Evolutionary conservation across 1,139 yeast species (phyloP), one percentile per base, ranked within the genome.

Genomic region (Blastobotrys indianensis): DNA sequence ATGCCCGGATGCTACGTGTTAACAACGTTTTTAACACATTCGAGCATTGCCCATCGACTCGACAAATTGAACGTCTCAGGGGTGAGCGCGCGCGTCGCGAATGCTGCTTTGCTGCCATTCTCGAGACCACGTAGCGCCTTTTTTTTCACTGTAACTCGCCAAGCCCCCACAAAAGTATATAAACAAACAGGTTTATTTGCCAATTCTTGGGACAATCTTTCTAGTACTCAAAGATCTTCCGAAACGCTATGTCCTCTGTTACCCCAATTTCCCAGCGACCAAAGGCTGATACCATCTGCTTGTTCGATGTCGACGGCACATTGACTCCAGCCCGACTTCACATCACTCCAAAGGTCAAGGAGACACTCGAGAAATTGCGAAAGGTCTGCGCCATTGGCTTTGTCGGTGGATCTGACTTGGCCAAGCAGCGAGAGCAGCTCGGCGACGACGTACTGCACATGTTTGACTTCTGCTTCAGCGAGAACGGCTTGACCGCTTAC

Each of bases 301-400:
- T 92, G 54, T 92, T 92, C 70, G 99, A 92, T 64, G 99, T 92
- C 57, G 99, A 92, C 66, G 98, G 97, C 57, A 92, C 99, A 49
- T 77, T 92, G 68, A 92, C 98, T 40, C 98, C 97, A 56, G 97
- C 98, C 51, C 85, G 99, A 75, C 80, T 85, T 66, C 70, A 50
- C 42, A 72, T 86, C 61, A 82, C 95, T 41, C 84, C 80, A 47
- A 95, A 88, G 69, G 85, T 92, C 82, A 78, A 73, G 63, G 68
- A 77, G 54, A 73, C 85, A 45, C 77, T 92, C 61, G 68, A 69
- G 52, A 78, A 82, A 59, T 78, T 94, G 66, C 85, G 96, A 73
- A 73, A 87, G 73, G 87, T 88, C 74, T 92, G 80, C 58, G 96
- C 85, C 45, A 79, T 92, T 71, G 99, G 99, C 48, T 92, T 90